Evolutionary conservation across 2,329 filamentous ascomycete species (phyloP).

Genomic region (Cercospora sp.): DNA sequence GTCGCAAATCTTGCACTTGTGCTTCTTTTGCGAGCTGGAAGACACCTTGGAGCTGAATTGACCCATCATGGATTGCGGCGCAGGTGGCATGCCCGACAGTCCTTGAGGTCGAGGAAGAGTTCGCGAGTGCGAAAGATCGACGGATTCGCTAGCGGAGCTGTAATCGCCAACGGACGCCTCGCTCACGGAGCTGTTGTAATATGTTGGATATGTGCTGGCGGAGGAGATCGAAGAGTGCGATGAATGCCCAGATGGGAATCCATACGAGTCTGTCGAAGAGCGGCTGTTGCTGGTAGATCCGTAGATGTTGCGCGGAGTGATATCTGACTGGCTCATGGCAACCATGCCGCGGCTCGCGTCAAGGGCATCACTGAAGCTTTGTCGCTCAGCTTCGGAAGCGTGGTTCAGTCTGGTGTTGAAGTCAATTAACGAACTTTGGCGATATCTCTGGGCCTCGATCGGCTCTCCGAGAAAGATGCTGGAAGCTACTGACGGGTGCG

Average conservation of each 20-base stretch:
- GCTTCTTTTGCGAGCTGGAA: slow-evolving; percentile 96
- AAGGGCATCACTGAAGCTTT: slow-evolving; percentile 82
- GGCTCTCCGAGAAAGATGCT: slow-evolving; percentile 51
- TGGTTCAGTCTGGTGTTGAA: slow-evolving; percentile 58
- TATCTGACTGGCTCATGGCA: slow-evolving; percentile 82
- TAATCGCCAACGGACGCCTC: slow-evolving; percentile 88
- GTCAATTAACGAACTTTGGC: slow-evolving; percentile 66
- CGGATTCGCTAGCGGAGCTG: slow-evolving; percentile 82
- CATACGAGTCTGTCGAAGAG: slow-evolving; percentile 83
- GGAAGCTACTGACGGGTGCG: slow-evolving; percentile 76
- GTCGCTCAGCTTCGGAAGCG: slow-evolving; percentile 57
- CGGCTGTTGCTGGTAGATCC: slow-evolving; percentile 54
- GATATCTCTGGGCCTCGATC: slow-evolving; percentile 49
- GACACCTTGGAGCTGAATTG: slow-evolving; percentile 97
- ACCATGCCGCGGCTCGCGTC: slow-evolving; percentile 94
- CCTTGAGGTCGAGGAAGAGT: slow-evolving; percentile 79
- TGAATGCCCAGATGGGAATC: slow-evolving; percentile 82
- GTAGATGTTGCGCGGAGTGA: slow-evolving; percentile 86
- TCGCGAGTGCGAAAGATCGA: slow-evolving; percentile 75
- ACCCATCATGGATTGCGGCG: slow-evolving; percentile 96
- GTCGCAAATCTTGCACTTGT: slow-evolving; percentile 98
- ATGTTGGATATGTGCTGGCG: slow-evolving; percentile 74
- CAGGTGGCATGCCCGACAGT: slow-evolving; percentile 68
- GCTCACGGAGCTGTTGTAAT: slow-evolving; percentile 76
- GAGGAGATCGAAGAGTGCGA: slow-evolving; percentile 87